Evolutionary conservation across 108 stramenopile genomes (phyloP).

Genomic region (Bacterosira constricta): DNA sequence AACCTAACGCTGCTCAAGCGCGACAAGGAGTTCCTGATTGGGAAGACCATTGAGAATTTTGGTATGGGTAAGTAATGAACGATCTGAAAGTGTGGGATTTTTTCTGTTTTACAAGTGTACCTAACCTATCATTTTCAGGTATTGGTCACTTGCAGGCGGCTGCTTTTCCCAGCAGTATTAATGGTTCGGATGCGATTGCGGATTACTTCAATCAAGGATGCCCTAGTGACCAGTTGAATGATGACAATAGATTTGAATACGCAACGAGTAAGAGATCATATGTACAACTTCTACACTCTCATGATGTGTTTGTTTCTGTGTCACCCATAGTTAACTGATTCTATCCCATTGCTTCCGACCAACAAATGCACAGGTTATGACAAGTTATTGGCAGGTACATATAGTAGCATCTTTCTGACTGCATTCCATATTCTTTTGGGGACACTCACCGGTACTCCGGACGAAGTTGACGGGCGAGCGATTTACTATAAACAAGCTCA

Average conservation of each 20-base stretch:
- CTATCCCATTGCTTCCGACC: neutral
- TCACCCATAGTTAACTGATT: too few species aligned
- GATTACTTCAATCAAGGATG: slow-evolving; percentile 51
- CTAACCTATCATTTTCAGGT: too few species aligned
- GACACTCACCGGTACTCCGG: slow-evolving; percentile 74
- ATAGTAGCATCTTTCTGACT: slow-evolving; percentile 56
- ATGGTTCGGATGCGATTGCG: slow-evolving; percentile 22
- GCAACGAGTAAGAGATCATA: neutral
- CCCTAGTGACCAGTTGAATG: neutral
- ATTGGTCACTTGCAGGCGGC: slow-evolving; percentile 40
- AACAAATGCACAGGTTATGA: neutral
- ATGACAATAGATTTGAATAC: neutral
- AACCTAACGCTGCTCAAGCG: slow-evolving; percentile 60
- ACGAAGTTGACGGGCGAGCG: slow-evolving; percentile 65
- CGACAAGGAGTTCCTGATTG: slow-evolving; percentile 67
- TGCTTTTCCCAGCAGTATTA: slow-evolving; percentile 38
- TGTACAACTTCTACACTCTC: neutral
- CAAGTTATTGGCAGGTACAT: slow-evolving; percentile 35
- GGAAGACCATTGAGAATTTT: slow-evolving; percentile 47
- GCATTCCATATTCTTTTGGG: slow-evolving; percentile 79
- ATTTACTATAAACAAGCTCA: slow-evolving; percentile 91
- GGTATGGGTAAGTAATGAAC: slow-evolving; percentile 46
- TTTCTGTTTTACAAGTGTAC: too few species aligned
- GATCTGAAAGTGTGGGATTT: too few species aligned
- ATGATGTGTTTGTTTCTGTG: too few species aligned